Evolutionary conservation across 179 eudicot species (phyloP), one percentile per base, ranked within the genome.

Genomic region (Amaranthus tricolor): DNA sequence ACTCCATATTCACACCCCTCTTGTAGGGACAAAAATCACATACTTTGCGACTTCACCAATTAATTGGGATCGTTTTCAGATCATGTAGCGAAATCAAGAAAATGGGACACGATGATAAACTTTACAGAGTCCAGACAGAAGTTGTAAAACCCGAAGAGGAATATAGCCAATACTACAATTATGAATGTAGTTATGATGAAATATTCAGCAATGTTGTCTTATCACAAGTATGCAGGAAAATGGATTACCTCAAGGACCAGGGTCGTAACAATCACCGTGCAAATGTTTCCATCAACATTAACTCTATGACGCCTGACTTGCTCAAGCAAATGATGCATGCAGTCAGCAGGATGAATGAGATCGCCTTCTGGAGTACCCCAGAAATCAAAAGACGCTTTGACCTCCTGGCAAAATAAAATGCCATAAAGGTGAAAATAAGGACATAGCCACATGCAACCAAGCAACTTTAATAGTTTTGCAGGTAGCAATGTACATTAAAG

Each of bases 311-410:
- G 88, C 76, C 92, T 84, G 72, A 87, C 90, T 84, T 88, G 76
- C 83, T 90, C 92, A 63, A 90, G 90, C 52, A 90, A 78, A 43
- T 90, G 88, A 69, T 88, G 88, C 92, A 90, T 88, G 75, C 88
- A 87, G 60, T 90, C 94, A 21, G 90, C 90, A 64, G 90, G 94
- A 77, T 89, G 94, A 61, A 89, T 80, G 66, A 82, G 51, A 68
- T 90, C 91, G 43, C 94, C 94, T 74, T 88, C 89, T 47, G 83
- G 81, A 21, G 89, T 85, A 71, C 86, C 95, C 89, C 90, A 90
- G 76, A 87, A 90, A 77, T 85, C 88, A 84, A 90, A 90, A 10
- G 92, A 85, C 12, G 84, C 84, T 74, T 65, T 83, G 17, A 86
- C 85, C 73, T 86, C 92, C 90, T 90, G 81, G 62, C 66, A 45